Base-by-base conservation (phyloP, 139 green algal species). In the Bryopsis sp. region DNA sequence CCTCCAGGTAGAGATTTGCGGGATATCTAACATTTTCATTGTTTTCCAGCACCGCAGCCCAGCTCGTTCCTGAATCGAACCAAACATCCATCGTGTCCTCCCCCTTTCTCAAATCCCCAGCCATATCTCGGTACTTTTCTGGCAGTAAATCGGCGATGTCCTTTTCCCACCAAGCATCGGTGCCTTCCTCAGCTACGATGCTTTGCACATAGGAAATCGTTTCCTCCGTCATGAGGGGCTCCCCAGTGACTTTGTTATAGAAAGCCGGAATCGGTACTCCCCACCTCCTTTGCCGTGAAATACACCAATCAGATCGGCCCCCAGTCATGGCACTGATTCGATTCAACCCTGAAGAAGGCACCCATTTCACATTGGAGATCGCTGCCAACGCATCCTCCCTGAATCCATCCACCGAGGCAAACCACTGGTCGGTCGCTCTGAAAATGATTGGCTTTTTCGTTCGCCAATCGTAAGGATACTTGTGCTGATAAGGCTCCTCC, bases 401-500 rank as follows among this genome's bases (percentile, higher is more conserved):
- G 78, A 99, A 97, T 24, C 89, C 88, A 35, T 92, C 85, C 48
- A 99, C 86, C 0, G 87, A 81, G 24, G 80, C 78, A 71, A 89
- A 86, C 84, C 88, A 96, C 83, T 99, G 93, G 73, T 90, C 81
- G 11, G 94, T 98, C 58, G 94, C 91, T 24, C 94, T 82, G 78
- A 97, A 97, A 76, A 99, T 99, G 73, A 92, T 97, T 2, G 95
- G 95, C 76, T 97, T 94, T 83, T 99, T 99, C 37, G 93, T 99
- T 38, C 95, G 82, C 95, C 95, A 99, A 81, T 99, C 95, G 76
- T 99, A 99, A 0, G 95, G 94, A 79, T 99, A 98, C 82, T 97
- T 97, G 90, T 99, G 95, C 31, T 70, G 82, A 75, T 99, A 99
- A 28, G 54, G 15, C 76, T 99, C 92, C 79, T 94, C 82, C 77